Evolutionary conservation across 192 early-diverging fungal species (phyloP), one percentile per base, ranked within the genome.

Genomic region (Dispira parvispora): DNA sequence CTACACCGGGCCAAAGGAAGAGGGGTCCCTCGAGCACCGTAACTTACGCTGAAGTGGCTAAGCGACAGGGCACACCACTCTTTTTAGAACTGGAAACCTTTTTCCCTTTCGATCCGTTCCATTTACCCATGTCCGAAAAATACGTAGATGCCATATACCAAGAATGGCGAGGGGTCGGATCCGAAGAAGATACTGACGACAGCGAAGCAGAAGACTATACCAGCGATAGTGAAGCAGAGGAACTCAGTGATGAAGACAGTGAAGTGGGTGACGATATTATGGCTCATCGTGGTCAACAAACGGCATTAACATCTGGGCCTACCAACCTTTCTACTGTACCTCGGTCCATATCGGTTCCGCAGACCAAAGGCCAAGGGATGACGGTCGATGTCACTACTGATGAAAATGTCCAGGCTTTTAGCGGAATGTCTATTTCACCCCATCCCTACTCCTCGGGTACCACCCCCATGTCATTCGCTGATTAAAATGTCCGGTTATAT

Each of bases 61-160:
- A 53, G 28, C 45, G 62, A 1, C 67, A 68, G 13, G 63, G 64
- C 52, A 42, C 69, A 11, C 21, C 63, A 20, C 66, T 75, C 21
- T 70, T 70, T 21, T 68, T 73, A 0, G 73, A 78, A 63, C 74
- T 87, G 20, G 85, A 86, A 21, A 70, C 87, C 0, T 94, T 95
- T 65, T 97, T 97, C 71, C 94, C 94, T 46, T 97, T 94, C 58
- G 94, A 97, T 67, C 94, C 94, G 9, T 86, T 89, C 64, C 72
- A 81, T 14, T 76, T 97, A 3, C 81, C 84, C 46, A 72, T 77
- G 57, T 88, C 84, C 46, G 74, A 77, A n/a, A 60, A 67, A 5
- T 89, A 79, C 52, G 79, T 95, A 46, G 77, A 87, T 26, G 60
- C 54, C 21, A 75, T 88, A 16, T 97, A 94, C 73, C 75, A 81